phyloP scores from a whole-genome alignment of 768 basidiomycete genomes.

The Sarcomyxa edulis region DNA sequence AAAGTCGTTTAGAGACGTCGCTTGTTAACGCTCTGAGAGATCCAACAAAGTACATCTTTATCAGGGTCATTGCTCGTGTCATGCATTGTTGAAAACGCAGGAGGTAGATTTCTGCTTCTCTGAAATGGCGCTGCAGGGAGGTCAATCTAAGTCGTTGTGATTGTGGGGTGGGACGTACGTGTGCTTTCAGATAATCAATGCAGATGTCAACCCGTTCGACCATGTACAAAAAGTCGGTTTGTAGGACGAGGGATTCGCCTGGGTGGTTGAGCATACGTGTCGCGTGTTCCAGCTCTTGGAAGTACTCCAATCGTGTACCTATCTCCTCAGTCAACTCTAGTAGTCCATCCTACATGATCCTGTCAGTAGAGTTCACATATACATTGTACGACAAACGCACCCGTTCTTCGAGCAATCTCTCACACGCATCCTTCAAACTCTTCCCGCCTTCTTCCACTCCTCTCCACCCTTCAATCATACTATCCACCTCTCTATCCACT shows the following conservation, averaged over 20 bases:
- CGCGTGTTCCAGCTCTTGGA: slow-evolving; percentile 89
- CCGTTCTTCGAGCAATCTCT: slow-evolving; percentile 83
- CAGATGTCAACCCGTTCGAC: slow-evolving; percentile 94
- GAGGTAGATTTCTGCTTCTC: slow-evolving; percentile 91
- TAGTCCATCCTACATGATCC: slow-evolving; percentile 58
- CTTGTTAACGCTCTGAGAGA: slow-evolving; percentile 72
- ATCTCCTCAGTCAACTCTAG: slow-evolving; percentile 82
- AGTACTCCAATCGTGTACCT: slow-evolving; percentile 78
- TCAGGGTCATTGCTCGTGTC: slow-evolving; percentile 95
- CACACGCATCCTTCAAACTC: slow-evolving; percentile 87
- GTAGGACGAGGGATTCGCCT: slow-evolving; percentile 85
- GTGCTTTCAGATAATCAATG: slow-evolving; percentile 81
- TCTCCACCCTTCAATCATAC: slow-evolving; percentile 81
- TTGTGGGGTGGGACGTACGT: slow-evolving; percentile 48
- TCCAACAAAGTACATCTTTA: slow-evolving; percentile 94
- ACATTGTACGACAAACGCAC: slow-evolving; percentile 35
- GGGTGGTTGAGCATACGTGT: slow-evolving; percentile 93
- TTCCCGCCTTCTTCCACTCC: slow-evolving; percentile 92
- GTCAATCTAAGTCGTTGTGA: not conserved
- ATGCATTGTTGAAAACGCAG: slow-evolving; percentile 97
- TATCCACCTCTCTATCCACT: slow-evolving; percentile 67
- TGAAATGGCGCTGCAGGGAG: slow-evolving; percentile 69
- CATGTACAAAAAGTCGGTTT: slow-evolving; percentile 92
- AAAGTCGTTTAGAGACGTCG: slow-evolving; percentile 71
- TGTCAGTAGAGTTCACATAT: not conserved